Base-by-base conservation (phyloP, 805 yeast species). In the Lipomyces orientalis region DNA sequence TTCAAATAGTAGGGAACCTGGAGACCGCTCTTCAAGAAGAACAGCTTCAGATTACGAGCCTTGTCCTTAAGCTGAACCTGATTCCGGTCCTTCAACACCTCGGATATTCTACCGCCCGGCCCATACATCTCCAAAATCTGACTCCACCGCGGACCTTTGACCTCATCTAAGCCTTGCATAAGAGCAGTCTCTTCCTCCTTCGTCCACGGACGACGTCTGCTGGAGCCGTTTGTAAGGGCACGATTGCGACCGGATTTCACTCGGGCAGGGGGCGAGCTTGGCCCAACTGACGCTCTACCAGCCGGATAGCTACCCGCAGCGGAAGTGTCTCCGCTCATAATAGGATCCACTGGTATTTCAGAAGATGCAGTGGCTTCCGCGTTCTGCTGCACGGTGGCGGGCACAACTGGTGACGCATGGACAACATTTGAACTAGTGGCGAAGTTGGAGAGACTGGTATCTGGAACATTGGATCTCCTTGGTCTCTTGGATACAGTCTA, bases 51-150 rank as follows among this genome's bases (percentile, higher is more conserved):
- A 76, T 95, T 95, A 72, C 99, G 85, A 0, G 98, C 98, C 77
- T 95, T 95, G 77, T 95, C 99, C 78, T 95, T 95, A 66, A 95
- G 83, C 76, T 95, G 99, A 19, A 94, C 91, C 75, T 93, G 97
- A 3, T 90, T 89, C 76, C 99, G 83, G 76, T 92, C 90, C 78
- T 92, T 94, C 73, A 95, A 82, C 0, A 88, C 86, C 76, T 95
- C 98, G 54, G 88, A 87, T 33, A 90, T 83, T 58, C 88, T 84
- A 3, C 99, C 99, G 8, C 98, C 98, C 3, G 97, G 90, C 1
- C 99, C 99, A 76, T 90, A 90, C n/a, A 90, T 79, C 74, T 91
- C 97, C 58, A 94, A 79, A 62, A 95, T 95, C 64, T 90, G 90
- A 1, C 97, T 84, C 99, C 99, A 95, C 72, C 90, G 91, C 0